These are phyloP conservation scores for Xylogone sp. DNA, from an alignment of 2,329 filamentous ascomycete species.

Conservation along the genomic window DNA sequence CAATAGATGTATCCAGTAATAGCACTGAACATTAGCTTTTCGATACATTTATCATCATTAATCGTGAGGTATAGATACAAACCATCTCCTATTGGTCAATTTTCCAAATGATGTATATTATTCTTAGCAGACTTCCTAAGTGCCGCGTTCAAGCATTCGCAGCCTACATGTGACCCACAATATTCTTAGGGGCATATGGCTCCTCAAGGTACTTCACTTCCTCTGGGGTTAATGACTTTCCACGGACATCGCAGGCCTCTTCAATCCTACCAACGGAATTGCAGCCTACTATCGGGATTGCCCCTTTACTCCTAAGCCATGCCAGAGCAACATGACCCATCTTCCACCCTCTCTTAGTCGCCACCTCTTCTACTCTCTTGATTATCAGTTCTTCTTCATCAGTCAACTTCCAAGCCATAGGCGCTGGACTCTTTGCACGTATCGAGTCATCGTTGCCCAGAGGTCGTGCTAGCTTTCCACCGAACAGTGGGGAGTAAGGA, in stretches of 20 bases:
- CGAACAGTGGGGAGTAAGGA: slow-evolving; percentile 23
- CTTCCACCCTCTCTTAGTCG: slow-evolving; percentile 46
- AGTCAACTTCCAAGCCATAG: not conserved
- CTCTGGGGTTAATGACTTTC: slow-evolving; percentile 37
- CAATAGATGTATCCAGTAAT: no score
- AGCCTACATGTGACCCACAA: slow-evolving; percentile 2
- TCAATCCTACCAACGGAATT: slow-evolving; percentile 40
- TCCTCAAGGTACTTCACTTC: slow-evolving; percentile 48
- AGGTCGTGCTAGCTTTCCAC: slow-evolving; percentile 19
- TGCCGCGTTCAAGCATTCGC: no score
- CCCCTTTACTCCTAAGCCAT: slow-evolving; percentile 40
- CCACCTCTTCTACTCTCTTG: slow-evolving; percentile 47
- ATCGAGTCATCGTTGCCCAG: slow-evolving; percentile 3
- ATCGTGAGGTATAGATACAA: no score
- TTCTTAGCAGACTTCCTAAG: no score
- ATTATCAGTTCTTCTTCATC: slow-evolving; percentile 35
- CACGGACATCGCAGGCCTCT: slow-evolving; percentile 37
- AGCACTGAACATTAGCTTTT: no score
- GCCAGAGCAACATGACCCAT: slow-evolving; percentile 53
- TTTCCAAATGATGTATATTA: no score
- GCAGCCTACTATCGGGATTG: slow-evolving; percentile 43
- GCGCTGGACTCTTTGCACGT: not conserved
- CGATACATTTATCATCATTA: no score
- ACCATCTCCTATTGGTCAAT: no score
- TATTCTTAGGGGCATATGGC: slow-evolving; percentile 36